A percentile compares a stretch with the other conserved stretches of the same genome.
phyloP scores from a whole-genome alignment of 1,139 yeast species.

The Pichia sp. region DNA sequence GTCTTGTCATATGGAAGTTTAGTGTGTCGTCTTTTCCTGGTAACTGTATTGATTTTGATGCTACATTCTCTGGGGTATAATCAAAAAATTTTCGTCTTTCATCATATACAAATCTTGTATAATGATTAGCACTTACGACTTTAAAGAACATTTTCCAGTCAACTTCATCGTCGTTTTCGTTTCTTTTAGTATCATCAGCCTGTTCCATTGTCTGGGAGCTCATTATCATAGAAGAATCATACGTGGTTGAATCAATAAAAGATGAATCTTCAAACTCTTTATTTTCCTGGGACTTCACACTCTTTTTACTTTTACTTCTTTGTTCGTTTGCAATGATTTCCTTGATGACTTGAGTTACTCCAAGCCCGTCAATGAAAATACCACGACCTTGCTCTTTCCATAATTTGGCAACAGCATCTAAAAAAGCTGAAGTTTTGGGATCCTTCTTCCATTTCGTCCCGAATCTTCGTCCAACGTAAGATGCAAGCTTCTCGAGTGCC shows the following conservation, averaged over 20 bases:
- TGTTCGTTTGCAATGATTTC: conserved; percentile 38
- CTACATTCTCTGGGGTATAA: not conserved
- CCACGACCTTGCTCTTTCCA: conserved; percentile 94
- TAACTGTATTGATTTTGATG: conserved; percentile 14
- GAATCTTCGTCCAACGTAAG: conserved; percentile 65
- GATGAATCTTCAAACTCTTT: conserved; percentile 10
- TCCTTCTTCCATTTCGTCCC: conserved; percentile 88
- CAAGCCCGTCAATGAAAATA: conserved; percentile 72
- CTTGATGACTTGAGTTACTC: conserved; percentile 58
- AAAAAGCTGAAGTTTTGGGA: conserved; percentile 56
- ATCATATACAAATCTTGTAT: conserved; percentile 67
- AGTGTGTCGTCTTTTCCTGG: conserved; percentile 31
- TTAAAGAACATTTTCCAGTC: conserved; percentile 74
- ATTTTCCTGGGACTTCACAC: not conserved
- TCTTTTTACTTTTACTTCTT: conserved; percentile 11
- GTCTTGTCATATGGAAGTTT: conserved; percentile 46
- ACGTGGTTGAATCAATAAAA: conserved; percentile 1
- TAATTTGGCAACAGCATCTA: conserved; percentile 72
- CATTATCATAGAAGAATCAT: conserved; percentile 8
- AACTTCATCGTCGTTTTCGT: conserved; percentile 33
- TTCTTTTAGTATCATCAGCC: conserved; percentile 31
- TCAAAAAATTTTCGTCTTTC: conserved; percentile 62
- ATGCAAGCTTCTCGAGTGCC: conserved; percentile 71
- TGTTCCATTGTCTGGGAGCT: not conserved
- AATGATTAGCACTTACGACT: conserved; percentile 60